Percentiles rank a stretch among this genome's conserved stretches.
phyloP scores from a whole-genome alignment of 176 grass and related monocot genomes.

The Carex kokanica region DNA sequence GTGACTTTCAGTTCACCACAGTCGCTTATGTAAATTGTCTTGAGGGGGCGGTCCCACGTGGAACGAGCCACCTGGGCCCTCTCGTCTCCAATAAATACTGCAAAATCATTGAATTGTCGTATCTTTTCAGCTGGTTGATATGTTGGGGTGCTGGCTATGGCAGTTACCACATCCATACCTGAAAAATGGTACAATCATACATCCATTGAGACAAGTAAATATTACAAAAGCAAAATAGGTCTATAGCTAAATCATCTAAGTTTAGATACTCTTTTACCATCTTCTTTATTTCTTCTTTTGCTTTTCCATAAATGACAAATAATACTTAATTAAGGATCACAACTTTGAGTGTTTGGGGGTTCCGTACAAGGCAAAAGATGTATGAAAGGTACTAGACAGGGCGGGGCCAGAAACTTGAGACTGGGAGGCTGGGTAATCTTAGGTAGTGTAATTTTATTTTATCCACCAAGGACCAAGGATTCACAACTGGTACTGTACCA shows the following conservation, averaged over 20 bases:
- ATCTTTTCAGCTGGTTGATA: slow-evolving; percentile 87
- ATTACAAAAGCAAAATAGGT: not conserved
- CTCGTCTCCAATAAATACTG: slow-evolving; percentile 72
- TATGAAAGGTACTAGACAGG: not conserved
- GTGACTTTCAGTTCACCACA: slow-evolving; percentile 86
- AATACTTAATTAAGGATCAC: not conserved
- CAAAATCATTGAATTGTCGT: slow-evolving; percentile 74
- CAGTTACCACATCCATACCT: slow-evolving; percentile 86
- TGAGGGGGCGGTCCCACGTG: slow-evolving; percentile 80
- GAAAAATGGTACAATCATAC: slow-evolving; percentile 6
- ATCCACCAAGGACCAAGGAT: too few species aligned
- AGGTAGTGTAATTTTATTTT: too few species aligned
- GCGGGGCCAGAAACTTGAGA: too few species aligned
- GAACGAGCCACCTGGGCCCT: slow-evolving; percentile 78
- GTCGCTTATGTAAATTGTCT: slow-evolving; percentile 78
- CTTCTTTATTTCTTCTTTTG: not conserved
- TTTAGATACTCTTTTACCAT: not conserved
- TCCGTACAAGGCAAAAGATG: not conserved
- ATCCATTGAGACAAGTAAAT: slow-evolving; percentile 5
- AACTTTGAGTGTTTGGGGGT: not conserved
- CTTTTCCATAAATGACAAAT: not conserved
- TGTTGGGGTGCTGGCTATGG: slow-evolving; percentile 71
- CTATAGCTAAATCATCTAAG: not conserved
- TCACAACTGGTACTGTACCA: too few species aligned
- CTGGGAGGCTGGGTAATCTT: too few species aligned